Evolutionary conservation across 768 basidiomycete species (phyloP).

Genomic region (Lentinula guzmanii): DNA sequence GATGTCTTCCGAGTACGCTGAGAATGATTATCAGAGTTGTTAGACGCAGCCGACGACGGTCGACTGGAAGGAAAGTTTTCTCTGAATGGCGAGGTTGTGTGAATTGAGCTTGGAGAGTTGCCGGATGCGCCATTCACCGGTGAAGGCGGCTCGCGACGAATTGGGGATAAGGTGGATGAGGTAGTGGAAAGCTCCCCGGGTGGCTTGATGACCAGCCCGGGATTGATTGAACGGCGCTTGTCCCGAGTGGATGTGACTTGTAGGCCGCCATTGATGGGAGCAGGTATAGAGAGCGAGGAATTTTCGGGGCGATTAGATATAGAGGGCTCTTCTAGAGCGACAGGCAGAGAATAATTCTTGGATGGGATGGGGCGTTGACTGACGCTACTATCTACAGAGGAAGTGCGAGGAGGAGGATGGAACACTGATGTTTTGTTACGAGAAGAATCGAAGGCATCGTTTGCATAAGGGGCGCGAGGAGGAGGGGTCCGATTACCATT

Average conservation of each 20-base stretch:
- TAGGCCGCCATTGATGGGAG: constrained; percentile 22
- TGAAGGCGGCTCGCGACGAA: constrained; percentile 21
- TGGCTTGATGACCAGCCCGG: constrained; percentile 32
- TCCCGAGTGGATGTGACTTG: constrained; percentile 32
- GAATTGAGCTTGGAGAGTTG: constrained; percentile 13
- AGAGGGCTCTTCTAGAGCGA: constrained; percentile 17
- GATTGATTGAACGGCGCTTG: constrained; percentile 46
- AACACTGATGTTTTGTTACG: constrained; percentile 12
- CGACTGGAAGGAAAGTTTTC: constrained; percentile 20
- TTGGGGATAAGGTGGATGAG: constrained; percentile 23
- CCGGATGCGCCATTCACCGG: constrained; percentile 16
- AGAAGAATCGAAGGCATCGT: constrained; percentile 29
- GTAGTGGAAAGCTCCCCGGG: constrained; percentile 15
- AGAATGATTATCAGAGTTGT: neutral
- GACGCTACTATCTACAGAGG: constrained; percentile 9
- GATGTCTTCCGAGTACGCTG: constrained; percentile 6
- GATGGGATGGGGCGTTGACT: constrained; percentile 12
- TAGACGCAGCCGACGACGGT: neutral
- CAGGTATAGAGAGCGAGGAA: constrained; percentile 14
- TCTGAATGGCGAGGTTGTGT: constrained; percentile 23
- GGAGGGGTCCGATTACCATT: constrained; percentile 17
- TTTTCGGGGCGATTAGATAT: neutral
- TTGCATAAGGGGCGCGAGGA: constrained; percentile 22
- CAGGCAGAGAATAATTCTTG: constrained; percentile 37
- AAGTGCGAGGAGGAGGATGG: constrained; percentile 14